Conservation (phyloP, 2,329 filamentous ascomycete species). For the Pseudonectria buxi region DNA sequence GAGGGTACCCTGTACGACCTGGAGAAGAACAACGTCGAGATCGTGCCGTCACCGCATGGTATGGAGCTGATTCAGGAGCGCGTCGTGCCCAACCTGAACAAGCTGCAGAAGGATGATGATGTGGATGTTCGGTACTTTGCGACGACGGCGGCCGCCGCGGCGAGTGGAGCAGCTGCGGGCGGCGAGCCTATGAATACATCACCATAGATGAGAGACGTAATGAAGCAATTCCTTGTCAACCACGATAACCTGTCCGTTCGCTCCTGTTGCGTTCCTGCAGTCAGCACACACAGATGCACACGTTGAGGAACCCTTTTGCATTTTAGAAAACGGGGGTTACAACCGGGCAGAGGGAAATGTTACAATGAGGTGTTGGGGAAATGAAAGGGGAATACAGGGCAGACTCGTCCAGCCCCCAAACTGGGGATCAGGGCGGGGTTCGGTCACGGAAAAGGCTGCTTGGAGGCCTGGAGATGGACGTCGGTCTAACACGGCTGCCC, state of each 20-base stretch:
- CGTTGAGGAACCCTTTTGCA: neutral
- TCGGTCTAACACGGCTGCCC: slow-evolving; percentile 8
- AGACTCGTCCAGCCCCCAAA: neutral
- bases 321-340: neutral
- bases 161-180: slow-evolving; percentile 38
- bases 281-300: neutral
- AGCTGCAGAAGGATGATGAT: slow-evolving; percentile 94
- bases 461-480: slow-evolving; percentile 5
- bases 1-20: slow-evolving; percentile 78
- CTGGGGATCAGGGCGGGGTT: slow-evolving; percentile 3
- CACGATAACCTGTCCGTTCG: slow-evolving; percentile 15
- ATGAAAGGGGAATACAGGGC: slow-evolving; percentile 4
- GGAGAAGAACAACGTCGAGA: slow-evolving; percentile 66
- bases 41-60: slow-evolving; percentile 61
- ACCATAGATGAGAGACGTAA: slow-evolving; percentile 50
- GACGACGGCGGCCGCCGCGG: slow-evolving; percentile 70
- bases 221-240: slow-evolving; percentile 47
- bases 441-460: slow-evolving; percentile 5
- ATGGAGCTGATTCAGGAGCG: slow-evolving; percentile 78
- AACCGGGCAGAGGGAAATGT: neutral
- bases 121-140: slow-evolving; percentile 98
- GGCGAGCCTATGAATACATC: slow-evolving; percentile 60
- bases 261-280: slow-evolving; percentile 13
- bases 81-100: slow-evolving; percentile 84
- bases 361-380: slow-evolving; percentile 2